Evolutionary conservation across 2,329 filamentous ascomycete genomes (phyloP), one percentile per base, ranked within the genome.

Genomic region (Lachnellula occidentalis): DNA sequence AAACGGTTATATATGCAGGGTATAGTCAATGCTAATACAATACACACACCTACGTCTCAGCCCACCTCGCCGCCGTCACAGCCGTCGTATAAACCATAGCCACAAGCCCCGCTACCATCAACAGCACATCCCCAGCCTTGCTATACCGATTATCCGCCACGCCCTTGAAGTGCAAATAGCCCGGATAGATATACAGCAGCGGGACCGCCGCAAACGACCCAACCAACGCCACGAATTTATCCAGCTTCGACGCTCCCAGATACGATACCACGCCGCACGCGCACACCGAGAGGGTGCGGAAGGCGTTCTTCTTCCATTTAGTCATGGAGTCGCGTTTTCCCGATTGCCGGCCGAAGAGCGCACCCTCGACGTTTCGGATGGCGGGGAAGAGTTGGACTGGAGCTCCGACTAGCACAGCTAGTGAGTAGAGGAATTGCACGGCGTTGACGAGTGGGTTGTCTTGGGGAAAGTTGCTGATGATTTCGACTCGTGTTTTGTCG

Each of bases 231-330:
- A 97, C 92, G 70, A 97, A 97, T 72, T 96, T 96, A 76, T 97
- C 94, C 54, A 97, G 75, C 71, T 96, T 86, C 59, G 89, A 87
- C 4, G 92, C 92, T 58, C 92, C 92, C 34, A 85, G 85, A 89
- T 90, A 96, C 2, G 91, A 91, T 58, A 97, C 86, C 56, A 85
- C 72, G 0, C 91, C 88, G 67, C 92, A 96, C 27, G 92, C 71
- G 64, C 87, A 81, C 48, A 97, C 92, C 59, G 96, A 82, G 67
- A 90, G 84, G 76, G 96, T 96, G 53, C 92, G 86, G 76, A 95
- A 97, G 22, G 87, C 77, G 65, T 97, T 97, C 83, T 97, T 97
- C 79, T 96, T 88, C 92, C 92, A 97, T 75, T 97, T 97, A 76
- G 96, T 95, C 69, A 87, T 91, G 1, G 89, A 89, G 69, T 96